Percentiles rank a stretch among this genome's conserved stretches.
Evolutionary conservation across 495 filamentous ascomycete genomes (phyloP).

Genomic region (Penicillium samsonianum): DNA sequence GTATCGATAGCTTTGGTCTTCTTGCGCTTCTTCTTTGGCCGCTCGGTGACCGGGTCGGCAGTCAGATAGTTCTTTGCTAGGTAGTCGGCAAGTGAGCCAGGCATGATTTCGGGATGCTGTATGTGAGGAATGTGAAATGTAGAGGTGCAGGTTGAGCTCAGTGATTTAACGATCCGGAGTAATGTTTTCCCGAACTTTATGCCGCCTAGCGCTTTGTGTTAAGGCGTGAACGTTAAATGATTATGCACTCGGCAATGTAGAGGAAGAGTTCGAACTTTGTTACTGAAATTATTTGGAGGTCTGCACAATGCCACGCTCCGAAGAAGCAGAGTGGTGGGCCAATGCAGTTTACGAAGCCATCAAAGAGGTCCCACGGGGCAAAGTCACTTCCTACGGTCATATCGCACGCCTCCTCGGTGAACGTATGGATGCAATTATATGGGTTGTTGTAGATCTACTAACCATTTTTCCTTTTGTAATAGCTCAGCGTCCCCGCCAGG

Average conservation of each 20-base stretch:
- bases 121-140: neutral
- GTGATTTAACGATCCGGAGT: conserved; percentile 30
- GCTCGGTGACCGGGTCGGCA: conserved; percentile 61
- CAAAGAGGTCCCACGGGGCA: conserved; percentile 79
- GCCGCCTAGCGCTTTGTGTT: conserved; percentile 9
- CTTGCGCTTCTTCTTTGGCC: conserved; percentile 74
- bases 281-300: neutral
- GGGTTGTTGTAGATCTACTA: conserved; percentile 1
- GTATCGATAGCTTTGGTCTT: conserved; percentile 71
- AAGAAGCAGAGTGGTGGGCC: conserved; percentile 85
- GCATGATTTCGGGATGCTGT: conserved; percentile 17
- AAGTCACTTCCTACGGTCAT: conserved; percentile 86
- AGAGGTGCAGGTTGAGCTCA: conserved; percentile 7
- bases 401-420: conserved; percentile 78
- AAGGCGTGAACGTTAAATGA: neutral
- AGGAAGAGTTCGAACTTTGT: neutral
- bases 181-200: conserved; percentile 27
- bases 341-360: conserved; percentile 80
- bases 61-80: conserved; percentile 94
- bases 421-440: conserved; percentile 56
- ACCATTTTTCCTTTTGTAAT: neutral
- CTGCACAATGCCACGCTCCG: conserved; percentile 64
- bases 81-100: conserved; percentile 72
- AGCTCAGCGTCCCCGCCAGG: conserved; percentile 76
- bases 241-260: neutral